Conservation (phyloP, 2,329 filamentous ascomycete species). For the Didymella segeticola region DNA sequence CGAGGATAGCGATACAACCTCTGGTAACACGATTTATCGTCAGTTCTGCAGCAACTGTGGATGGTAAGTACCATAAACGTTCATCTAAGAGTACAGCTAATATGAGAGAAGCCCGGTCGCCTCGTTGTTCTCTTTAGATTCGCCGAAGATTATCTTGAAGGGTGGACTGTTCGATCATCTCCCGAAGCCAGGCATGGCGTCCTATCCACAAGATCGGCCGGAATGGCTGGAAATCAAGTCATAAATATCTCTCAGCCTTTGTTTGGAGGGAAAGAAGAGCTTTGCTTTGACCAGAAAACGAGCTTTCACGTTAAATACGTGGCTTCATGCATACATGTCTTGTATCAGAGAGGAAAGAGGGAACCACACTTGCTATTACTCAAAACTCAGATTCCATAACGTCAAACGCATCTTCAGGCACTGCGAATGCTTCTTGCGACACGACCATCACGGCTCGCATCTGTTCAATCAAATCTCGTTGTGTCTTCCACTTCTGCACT, state of each 20-base stretch:
- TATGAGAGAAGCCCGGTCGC: conserved; percentile 27
- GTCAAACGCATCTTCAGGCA: conserved; percentile 40
- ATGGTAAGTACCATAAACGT: conserved; percentile 20
- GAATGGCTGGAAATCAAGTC: conserved; percentile 34
- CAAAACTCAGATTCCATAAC: conserved; percentile 24
- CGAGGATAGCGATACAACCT: conserved; percentile 35
- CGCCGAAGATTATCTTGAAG: conserved; percentile 33
- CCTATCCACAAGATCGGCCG: conserved; percentile 30
- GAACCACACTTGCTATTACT: background rate
- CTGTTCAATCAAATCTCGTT: conserved; percentile 25
- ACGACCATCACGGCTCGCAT: conserved; percentile 23
- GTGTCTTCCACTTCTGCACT: conserved; percentile 33
- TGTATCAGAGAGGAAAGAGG: background rate
- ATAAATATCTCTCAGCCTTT: background rate
- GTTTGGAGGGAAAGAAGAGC: background rate
- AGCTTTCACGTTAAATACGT: background rate
- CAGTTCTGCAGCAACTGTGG: conserved; percentile 43
- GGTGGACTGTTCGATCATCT: conserved; percentile 36
- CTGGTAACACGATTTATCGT: conserved; percentile 35
- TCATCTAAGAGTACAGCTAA: background rate
- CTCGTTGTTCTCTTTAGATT: conserved; percentile 21
- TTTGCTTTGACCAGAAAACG: background rate
- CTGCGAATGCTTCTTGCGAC: conserved; percentile 28
- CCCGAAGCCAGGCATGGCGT: conserved; percentile 20
- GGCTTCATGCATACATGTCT: background rate